Base-by-base conservation (phyloP, 2,329 filamentous ascomycete genomes). In the Thermothelomyces thermophilus region DNA sequence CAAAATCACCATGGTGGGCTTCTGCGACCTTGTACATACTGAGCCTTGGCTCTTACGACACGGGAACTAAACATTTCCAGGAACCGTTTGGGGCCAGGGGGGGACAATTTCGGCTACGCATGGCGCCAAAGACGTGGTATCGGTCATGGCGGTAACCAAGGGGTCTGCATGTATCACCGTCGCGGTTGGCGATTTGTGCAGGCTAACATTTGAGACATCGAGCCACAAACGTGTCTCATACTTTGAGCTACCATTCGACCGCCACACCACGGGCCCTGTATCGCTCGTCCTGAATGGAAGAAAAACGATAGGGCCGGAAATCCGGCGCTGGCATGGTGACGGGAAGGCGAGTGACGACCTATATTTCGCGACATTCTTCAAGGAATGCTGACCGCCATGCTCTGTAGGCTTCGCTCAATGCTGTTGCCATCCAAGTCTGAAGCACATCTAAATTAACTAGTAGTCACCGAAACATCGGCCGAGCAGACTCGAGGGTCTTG, bases 41-140 rank as follows among this genome's bases (percentile, higher is more conserved):
- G 14, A 17, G 28, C 2, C 17, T 5, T 10, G 8, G 9, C 10
- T n/a, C 8, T 13, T 14, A 34, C 36, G 19, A 35, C 9, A 41
- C 14, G 13, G 33, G 26, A 9, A 26, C 24, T 45, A 11, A 22
- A 2, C 16, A 14, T 40, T 24, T 41, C 58, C 56, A 53, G 68
- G 61, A 26, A 68, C 67, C 2, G 60, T 64, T 37, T 70, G 68
- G 68, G 68, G 68, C 19, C 67, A 70, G 45, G 64, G 63, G 3
- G 64, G 66, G 14, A 53, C 50, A 19, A 62, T 60, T 5, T 65
- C 65, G 3, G 66, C 68, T 1, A 57, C 64, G 3, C 55, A 62
- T 5, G 67, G 71, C 13, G 65, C 68, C 2, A 60, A 69, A 48
- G 73, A 76, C 35, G 66, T 69, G 14, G 60, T 77, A 16, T 76